Base-by-base conservation (phyloP, 345 rosid species). In the Punica granatum region DNA sequence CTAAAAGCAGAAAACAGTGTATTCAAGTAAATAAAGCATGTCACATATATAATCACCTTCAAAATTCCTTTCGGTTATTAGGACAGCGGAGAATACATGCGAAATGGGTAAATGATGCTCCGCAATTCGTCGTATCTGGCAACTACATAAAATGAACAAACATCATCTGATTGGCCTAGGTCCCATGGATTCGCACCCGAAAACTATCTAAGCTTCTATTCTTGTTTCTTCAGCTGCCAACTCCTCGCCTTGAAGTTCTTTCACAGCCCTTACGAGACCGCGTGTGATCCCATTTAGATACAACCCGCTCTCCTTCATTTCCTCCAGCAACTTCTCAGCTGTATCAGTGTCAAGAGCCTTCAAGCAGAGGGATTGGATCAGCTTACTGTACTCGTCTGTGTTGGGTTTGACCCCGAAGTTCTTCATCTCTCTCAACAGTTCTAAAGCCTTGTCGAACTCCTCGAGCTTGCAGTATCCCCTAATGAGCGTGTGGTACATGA, bases 391-490 rank as follows among this genome's bases (percentile, higher is more conserved):
- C 73, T 90, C 98, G 54, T 90, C 97, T 14, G 67, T 81, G 68
- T 78, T 85, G 64, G 92, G 87, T 53, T 76, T 65, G 65, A 88
- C 89, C 4, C 90, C 96, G 12, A 60, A 82, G 25, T 72, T 69
- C 77, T 82, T 80, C 97, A 92, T 90, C 77, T 92, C 96, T 31
- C 65, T 73, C 78, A 92, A 67, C 72, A 92, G 74, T 25, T 78
- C 72, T 76, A 92, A 58, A 42, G 93, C 98, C 66, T 84, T 74
- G 46, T 84, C 93, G 32, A 85, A 90, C 58, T 85, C 86, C 70
- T 88, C 92, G 28, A 84, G 81, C 77, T 86, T 90, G 85, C 92
- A 83, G 67, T 87, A 88, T 35, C 97, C 92, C 18, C 97, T 78
- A 72, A 92, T 87, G 23, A 90, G 90, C 2, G 87, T 66, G 66